A percentile compares a stretch with the other conserved stretches of the same genome.
These are phyloP conservation scores for Psilocybe sp. DNA, from an alignment of 768 basidiomycete species.

Conservation along the genomic window DNA sequence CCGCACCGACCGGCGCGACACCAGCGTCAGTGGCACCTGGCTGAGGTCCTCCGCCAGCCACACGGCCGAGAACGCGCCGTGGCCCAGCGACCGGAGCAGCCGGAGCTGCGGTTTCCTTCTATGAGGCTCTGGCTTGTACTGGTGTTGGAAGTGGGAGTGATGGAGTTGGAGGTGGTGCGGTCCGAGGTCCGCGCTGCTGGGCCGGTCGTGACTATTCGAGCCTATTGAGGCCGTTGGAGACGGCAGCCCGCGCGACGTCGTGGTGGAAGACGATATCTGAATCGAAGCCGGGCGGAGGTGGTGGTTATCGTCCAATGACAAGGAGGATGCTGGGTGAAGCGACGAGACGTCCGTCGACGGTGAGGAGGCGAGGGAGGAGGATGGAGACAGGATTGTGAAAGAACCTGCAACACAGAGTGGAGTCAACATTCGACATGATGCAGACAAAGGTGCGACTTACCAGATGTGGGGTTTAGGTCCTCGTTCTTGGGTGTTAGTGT, in stretches of 20 bases:
- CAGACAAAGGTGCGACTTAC: background rate
- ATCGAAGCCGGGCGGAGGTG: no score
- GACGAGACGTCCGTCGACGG: background rate
- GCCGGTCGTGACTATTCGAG: no score
- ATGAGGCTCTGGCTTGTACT: background rate
- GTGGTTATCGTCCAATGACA: background rate
- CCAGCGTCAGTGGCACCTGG: constrained; percentile 39
- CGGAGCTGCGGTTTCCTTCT: constrained; percentile 33
- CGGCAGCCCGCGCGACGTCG: no score
- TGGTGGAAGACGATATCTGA: no score
- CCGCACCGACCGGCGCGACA: constrained; percentile 38
- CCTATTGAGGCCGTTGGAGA: no score
- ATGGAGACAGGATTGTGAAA: background rate
- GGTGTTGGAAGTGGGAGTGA: constrained; percentile 6
- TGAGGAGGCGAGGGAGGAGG: background rate
- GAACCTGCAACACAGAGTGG: background rate
- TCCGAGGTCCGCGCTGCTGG: constrained; percentile 1
- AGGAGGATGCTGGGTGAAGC: background rate
- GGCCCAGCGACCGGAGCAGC: constrained; percentile 57
- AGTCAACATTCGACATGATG: background rate
- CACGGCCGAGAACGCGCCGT: constrained; percentile 73
- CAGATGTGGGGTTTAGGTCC: background rate
- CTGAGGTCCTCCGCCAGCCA: constrained; percentile 67
- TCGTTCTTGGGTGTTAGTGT: constrained; percentile 14
- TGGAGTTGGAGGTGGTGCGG: constrained; percentile 7